phyloP scores from a whole-genome alignment of 768 basidiomycete species.

The Pleurotus cornucopiae region DNA sequence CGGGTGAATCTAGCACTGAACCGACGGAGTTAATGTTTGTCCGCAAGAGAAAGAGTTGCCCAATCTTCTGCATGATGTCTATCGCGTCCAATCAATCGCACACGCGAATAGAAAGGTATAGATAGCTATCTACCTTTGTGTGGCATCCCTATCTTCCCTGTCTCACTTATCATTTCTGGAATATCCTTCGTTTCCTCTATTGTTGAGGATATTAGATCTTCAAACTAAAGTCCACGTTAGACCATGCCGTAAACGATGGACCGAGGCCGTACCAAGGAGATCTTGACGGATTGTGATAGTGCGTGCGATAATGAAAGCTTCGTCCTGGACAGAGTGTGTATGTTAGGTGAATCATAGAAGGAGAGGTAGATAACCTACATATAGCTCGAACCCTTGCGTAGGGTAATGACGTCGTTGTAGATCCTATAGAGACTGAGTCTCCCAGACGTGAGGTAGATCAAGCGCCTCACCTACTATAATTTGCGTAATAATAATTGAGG shows the following conservation, averaged over 20 bases:
- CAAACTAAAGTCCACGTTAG: constrained; percentile 51
- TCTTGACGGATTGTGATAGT: constrained; percentile 94
- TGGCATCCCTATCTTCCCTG: constrained; percentile 89
- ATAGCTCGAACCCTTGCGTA: constrained; percentile 91
- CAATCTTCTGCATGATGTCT: constrained; percentile 98
- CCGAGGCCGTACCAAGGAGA: constrained; percentile 63
- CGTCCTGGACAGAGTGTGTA: constrained; percentile 54
- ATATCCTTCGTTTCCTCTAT: constrained; percentile 97
- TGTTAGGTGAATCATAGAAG: not conserved
- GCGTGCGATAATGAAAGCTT: constrained; percentile 94
- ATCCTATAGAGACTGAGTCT: constrained; percentile 43
- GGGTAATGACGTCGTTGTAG: constrained; percentile 96
- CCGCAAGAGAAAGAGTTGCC: constrained; percentile 87
- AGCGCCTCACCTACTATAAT: constrained; percentile 78
- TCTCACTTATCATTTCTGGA: constrained; percentile 88
- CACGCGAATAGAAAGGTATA: constrained; percentile 6
- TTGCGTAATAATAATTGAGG: constrained; percentile 93
- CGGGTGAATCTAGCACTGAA: constrained; percentile 93
- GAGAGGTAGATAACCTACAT: constrained; percentile 59
- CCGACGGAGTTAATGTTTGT: constrained; percentile 96
- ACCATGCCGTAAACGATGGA: not conserved
- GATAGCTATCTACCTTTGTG: constrained; percentile 55
- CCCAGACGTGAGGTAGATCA: not conserved
- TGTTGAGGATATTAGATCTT: constrained; percentile 86
- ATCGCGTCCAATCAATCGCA: not conserved